Percentiles rank a stretch among this genome's conserved stretches.
Evolutionary conservation across 2,329 filamentous ascomycete genomes (phyloP).

Genomic region (Xylariaceae sp.): DNA sequence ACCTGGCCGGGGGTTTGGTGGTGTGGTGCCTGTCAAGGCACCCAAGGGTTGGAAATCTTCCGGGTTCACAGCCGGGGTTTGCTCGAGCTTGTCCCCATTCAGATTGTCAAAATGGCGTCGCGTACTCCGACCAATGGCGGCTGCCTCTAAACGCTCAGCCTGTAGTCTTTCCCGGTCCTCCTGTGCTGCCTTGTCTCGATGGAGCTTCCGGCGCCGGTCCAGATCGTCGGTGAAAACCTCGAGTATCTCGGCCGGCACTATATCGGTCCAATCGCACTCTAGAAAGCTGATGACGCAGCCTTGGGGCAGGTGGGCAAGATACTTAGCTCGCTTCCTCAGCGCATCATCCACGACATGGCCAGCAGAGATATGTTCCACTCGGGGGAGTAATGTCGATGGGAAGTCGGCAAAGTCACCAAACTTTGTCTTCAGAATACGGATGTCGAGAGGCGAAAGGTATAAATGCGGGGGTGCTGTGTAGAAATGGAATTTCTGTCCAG

Average conservation of each 20-base stretch:
- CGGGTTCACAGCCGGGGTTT: slow-evolving; percentile 42
- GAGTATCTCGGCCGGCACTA: slow-evolving; percentile 72
- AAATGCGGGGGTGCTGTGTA: slow-evolving; percentile 85
- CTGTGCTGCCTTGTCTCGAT: slow-evolving; percentile 76
- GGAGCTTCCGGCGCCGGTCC: slow-evolving; percentile 68
- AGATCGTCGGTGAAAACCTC: slow-evolving; percentile 73
- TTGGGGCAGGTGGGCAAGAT: slow-evolving; percentile 78
- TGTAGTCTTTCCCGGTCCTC: slow-evolving; percentile 83
- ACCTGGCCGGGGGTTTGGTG: slow-evolving; percentile 54
- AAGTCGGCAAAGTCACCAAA: slow-evolving; percentile 81
- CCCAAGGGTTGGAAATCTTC: slow-evolving; percentile 64
- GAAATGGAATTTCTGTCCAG: slow-evolving; percentile 67
- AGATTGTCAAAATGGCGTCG: slow-evolving; percentile 37
- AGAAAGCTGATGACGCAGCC: slow-evolving; percentile 90
- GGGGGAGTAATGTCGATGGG: slow-evolving; percentile 78
- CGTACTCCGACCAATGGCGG: slow-evolving; percentile 56
- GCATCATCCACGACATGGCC: slow-evolving; percentile 85
- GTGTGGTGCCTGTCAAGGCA: slow-evolving; percentile 46
- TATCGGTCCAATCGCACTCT: slow-evolving; percentile 93
- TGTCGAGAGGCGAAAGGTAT: slow-evolving; percentile 86
- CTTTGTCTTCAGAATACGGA: slow-evolving; percentile 84
- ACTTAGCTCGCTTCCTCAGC: slow-evolving; percentile 78
- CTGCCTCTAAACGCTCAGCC: slow-evolving; percentile 75
- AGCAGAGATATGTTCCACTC: slow-evolving; percentile 84
- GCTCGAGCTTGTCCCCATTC: slow-evolving; percentile 38